These are phyloP conservation scores for Syncephalis fuscata DNA, from an alignment of 371 early-diverging fungal genomes.

Conservation along the genomic window DNA sequence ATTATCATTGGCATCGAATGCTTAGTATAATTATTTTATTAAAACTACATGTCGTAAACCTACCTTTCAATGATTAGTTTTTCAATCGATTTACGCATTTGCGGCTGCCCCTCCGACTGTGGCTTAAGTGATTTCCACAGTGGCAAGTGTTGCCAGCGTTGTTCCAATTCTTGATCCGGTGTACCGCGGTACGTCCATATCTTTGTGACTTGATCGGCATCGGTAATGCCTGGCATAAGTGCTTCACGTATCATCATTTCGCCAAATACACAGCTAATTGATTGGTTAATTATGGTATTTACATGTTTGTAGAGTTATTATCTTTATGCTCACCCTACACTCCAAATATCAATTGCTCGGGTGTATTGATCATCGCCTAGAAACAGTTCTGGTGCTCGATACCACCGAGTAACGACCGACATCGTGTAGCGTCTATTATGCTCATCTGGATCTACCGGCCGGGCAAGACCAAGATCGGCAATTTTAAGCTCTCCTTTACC, in stretches of 20 bases:
- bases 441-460: constrained; percentile 35
- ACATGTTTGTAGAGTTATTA: background rate
- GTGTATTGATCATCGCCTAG: constrained; percentile 74
- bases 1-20: constrained; percentile 13
- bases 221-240: constrained; percentile 61
- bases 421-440: constrained; percentile 50
- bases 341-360: constrained; percentile 95
- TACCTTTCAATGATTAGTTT: constrained; percentile 1
- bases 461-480: constrained; percentile 89
- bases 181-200: constrained; percentile 73
- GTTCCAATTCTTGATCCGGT: constrained; percentile 62
- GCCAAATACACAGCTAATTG: constrained; percentile 49
- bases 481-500: constrained; percentile 64
- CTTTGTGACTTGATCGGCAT: constrained; percentile 62
- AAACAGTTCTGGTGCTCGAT: constrained; percentile 95
- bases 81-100: background rate
- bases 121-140: constrained; percentile 22
- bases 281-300: background rate
- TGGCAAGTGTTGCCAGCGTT: constrained; percentile 45
- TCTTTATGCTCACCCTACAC: constrained; percentile 59
- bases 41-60: too few species aligned
- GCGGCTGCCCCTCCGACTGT: background rate
- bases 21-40: too few species aligned
- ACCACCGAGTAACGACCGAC: constrained; percentile 96
- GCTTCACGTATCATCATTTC: constrained; percentile 70